Evolutionary conservation across 495 filamentous ascomycete species (phyloP), one percentile per base, ranked within the genome.

Genomic region (Cercophora newfieldiana): DNA sequence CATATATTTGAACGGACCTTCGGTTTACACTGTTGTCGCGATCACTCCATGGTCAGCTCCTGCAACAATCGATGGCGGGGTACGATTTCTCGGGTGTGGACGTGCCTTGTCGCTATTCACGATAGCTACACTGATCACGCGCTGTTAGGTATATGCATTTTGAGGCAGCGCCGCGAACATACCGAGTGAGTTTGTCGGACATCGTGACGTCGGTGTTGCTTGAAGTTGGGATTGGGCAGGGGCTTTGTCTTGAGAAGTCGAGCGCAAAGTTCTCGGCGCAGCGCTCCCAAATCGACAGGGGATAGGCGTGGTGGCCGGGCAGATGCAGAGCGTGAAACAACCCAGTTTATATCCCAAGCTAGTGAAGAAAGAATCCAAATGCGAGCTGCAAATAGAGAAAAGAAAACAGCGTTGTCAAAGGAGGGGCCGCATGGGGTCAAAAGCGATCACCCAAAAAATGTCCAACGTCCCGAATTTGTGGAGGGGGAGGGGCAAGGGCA

Each of bases 81-180:
- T 2, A 7, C 16, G 50, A 3, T 53, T 22, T 44, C 37, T 16
- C 49, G 25, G 50, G 49, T 1, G 16, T 22, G 54, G 59, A 75
- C 87, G 77, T 74, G 95, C 93, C 89, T 98, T 97, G 88, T 99
- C 95, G 76, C 84, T 88, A 78, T 90, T 97, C 81, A 99, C 91
- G 79, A 99, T 98, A 67, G 95, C 95, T 82, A 99, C 91, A 88
- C 95, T 97, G 74, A 72, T 54, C 19, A 47, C 3, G 64, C 6
- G 25, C 21, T 58, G 60, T 71, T 49, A 71, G 63, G 21, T 47
- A 16, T 26, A 16, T 16, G 47, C 19, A 30, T 16, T 47, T 12
- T 18, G 49, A 60, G 51, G 7, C 18, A 33, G 12, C 12, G 30
- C 37, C 37, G 30, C 26, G 59, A 26, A 66, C 79, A 67, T 87